Conservation (phyloP, 768 basidiomycete genomes). For the Russula vinacea region DNA sequence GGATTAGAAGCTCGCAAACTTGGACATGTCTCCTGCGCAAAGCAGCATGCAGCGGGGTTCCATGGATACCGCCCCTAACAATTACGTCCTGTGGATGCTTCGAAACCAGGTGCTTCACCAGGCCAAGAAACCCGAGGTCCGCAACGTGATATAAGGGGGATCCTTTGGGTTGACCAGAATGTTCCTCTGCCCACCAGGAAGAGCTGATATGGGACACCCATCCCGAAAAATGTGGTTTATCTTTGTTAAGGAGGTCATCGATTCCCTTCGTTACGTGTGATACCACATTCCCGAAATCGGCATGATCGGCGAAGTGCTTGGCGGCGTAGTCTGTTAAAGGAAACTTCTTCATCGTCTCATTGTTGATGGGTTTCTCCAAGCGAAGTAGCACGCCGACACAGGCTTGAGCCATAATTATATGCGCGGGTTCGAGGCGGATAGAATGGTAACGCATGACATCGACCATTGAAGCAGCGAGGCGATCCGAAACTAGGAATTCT, state of each 20-base stretch:
- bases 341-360: background rate
- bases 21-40: background rate
- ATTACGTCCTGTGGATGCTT: background rate
- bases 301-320: background rate
- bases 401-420: background rate
- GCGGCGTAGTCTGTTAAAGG: conserved; percentile 2
- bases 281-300: conserved; percentile 1
- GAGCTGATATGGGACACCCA: background rate
- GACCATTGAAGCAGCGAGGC: background rate
- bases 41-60: background rate
- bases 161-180: background rate
- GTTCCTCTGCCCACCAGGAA: conserved; percentile 2
- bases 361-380: background rate
- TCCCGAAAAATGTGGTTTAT: background rate
- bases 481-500: background rate
- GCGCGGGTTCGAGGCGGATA: background rate
- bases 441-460: background rate
- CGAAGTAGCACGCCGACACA: background rate
- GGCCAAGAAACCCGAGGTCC: background rate
- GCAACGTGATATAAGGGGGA: background rate
- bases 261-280: background rate
- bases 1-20: background rate
- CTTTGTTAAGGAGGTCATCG: background rate
- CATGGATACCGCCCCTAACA: background rate
- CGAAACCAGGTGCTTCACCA: background rate